phyloP scores from a whole-genome alignment of 495 filamentous ascomycete genomes.

The Cenococcum geophilum region DNA sequence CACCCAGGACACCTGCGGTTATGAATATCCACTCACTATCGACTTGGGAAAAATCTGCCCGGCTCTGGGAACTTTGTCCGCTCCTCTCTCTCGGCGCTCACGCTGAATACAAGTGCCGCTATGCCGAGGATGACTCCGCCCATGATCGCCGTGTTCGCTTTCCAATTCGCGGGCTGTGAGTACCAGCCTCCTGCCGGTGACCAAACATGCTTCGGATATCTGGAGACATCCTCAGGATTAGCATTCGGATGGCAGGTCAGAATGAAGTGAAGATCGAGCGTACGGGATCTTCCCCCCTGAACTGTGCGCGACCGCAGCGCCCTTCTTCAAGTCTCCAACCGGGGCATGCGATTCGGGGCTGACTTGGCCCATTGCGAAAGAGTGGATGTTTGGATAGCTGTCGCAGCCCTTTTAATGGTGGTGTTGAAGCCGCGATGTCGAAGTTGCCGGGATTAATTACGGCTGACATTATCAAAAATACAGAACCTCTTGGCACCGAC shows the following conservation, averaged over 20 bases:
- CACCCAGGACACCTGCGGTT: neutral
- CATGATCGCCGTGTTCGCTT: conserved; percentile 82
- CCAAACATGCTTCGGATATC: conserved; percentile 99
- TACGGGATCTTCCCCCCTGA: conserved; percentile 83
- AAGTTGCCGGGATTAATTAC: conserved; percentile 7
- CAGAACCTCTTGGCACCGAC: neutral
- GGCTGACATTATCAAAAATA: neutral
- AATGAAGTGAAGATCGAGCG: conserved; percentile 37
- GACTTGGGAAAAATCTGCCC: conserved; percentile 85
- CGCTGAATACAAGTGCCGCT: conserved; percentile 63
- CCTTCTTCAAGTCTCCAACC: conserved; percentile 6
- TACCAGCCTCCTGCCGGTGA: conserved; percentile 98
- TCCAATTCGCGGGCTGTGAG: conserved; percentile 89
- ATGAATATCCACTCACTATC: conserved; percentile 60
- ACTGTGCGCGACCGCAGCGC: conserved; percentile 5
- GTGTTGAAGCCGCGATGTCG: neutral
- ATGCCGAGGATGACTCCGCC: conserved; percentile 66
- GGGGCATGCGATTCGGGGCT: conserved; percentile 3
- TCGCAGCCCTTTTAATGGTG: conserved; percentile 7
- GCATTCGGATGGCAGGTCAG: conserved; percentile 24
- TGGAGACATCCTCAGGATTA: conserved; percentile 36
- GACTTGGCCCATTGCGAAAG: conserved; percentile 1
- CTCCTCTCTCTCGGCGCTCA: conserved; percentile 77
- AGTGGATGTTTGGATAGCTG: conserved; percentile 4
- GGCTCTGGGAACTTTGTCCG: conserved; percentile 81